Evolutionary conservation across 805 yeast species (phyloP).

Genomic region (Suhomyces tanzawaensis): DNA sequence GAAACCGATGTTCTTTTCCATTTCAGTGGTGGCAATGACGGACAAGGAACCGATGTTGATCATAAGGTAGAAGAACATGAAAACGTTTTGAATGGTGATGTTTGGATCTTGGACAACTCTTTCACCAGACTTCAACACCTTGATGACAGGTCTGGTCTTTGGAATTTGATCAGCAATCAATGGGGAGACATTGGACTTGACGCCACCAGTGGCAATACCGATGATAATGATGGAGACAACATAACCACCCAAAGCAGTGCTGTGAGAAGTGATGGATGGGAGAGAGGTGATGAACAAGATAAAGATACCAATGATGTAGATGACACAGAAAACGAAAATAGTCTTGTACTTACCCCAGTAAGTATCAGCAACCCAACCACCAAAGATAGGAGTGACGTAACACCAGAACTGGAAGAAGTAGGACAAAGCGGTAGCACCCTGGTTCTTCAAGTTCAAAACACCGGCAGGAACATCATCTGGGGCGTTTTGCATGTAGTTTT

Average conservation of each 20-base stretch:
- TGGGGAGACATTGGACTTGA: constrained; percentile 73
- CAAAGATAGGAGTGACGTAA: constrained; percentile 74
- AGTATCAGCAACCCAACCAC: constrained; percentile 75
- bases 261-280: constrained; percentile 50
- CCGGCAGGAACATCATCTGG: constrained; percentile 45
- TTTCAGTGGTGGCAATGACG: constrained; percentile 72
- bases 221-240: constrained; percentile 54
- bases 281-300: constrained; percentile 68
- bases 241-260: constrained; percentile 64
- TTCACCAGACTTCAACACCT: constrained; percentile 39
- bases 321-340: constrained; percentile 55
- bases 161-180: constrained; percentile 59
- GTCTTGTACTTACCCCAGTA: constrained; percentile 71
- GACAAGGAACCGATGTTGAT: constrained; percentile 75
- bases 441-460: constrained; percentile 57
- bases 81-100: constrained; percentile 68
- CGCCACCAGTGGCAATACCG: constrained; percentile 80
- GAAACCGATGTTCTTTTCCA: constrained; percentile 63
- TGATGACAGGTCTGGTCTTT: constrained; percentile 38
- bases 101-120: constrained; percentile 56
- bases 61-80: constrained; percentile 73
- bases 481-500: constrained; percentile 69
- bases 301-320: constrained; percentile 62
- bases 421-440: constrained; percentile 68
- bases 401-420: constrained; percentile 82